Base-by-base conservation (phyloP, 192 early-diverging fungal species). In the Coemansia sp. region DNA sequence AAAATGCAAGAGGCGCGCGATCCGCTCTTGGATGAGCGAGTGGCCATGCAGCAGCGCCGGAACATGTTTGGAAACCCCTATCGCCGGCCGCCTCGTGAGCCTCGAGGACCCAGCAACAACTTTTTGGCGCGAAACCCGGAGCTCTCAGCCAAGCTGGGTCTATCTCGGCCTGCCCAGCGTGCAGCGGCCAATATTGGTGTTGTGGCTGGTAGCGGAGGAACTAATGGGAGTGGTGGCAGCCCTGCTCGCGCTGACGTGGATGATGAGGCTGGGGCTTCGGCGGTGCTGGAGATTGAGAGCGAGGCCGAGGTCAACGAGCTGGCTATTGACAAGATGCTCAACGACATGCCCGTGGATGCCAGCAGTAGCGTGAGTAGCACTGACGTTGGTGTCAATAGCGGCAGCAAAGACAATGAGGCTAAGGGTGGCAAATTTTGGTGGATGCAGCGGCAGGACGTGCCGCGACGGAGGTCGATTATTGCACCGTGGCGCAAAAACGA, bases 51-150 rank as follows among this genome's bases (percentile, higher is more conserved):
- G 62, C 78, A 83, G 57, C 76, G 82, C 13, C 84, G 83, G 23
- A 87, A 87, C 10, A 85, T 91, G 84, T 93, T 91, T 79, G 91
- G 91, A 26, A 93, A 91, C 60, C 90, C 90, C 0, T 93, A 89
- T 60, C 77, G 83, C 62, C 85, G 86, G 9, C 75, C 71, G 50
- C 74, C 60, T 66, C 84, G 72, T 55, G 84, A 69, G 73, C 83
- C 60, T 37, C 83, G 69, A 66, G 68, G 76, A 0, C 76, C 74
- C 1, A 66, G 45, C 63, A 87, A 77, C 76, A 85, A 76, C 66
- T 73, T 76, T 33, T 50, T 82, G 37, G 79, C 79, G 0, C 70
- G 74, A 36, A 82, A 64, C 16, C 79, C 79, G 6, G 70, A 76
- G 51, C 67, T 82, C 14, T 73, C 74, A 13, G 74, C 70, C 24